These are phyloP conservation scores for Raffaelea albimanens DNA, from an alignment of 2,329 filamentous ascomycete genomes.

Conservation along the genomic window DNA sequence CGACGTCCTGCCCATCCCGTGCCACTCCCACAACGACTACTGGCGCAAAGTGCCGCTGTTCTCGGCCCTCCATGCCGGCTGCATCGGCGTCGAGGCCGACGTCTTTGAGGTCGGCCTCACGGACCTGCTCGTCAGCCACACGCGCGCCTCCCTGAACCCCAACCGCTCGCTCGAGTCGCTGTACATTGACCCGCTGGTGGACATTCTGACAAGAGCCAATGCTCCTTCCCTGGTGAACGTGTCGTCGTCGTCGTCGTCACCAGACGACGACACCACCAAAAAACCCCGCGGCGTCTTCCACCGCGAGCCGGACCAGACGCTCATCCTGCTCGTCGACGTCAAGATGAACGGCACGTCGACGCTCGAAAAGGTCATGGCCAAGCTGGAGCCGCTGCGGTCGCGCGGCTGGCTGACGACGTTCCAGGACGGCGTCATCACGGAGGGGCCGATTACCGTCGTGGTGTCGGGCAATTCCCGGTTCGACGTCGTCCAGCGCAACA, in stretches of 20 bases:
- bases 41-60: slow-evolving; percentile 56
- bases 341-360: slow-evolving; percentile 48
- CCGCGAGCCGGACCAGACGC: slow-evolving; percentile 38
- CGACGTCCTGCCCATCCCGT: slow-evolving; percentile 21
- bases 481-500: slow-evolving; percentile 32
- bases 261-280: background rate
- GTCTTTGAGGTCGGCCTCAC: slow-evolving; percentile 47
- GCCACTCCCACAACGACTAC: slow-evolving; percentile 63
- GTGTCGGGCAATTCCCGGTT: slow-evolving; percentile 58
- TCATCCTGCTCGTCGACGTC: slow-evolving; percentile 60
- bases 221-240: slow-evolving; percentile 24
- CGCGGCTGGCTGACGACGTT: slow-evolving; percentile 47
- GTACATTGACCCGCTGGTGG: slow-evolving; percentile 55
- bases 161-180: slow-evolving; percentile 51
- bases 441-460: slow-evolving; percentile 56
- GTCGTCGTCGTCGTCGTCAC: slow-evolving; percentile 17
- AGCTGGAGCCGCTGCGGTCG: slow-evolving; percentile 49
- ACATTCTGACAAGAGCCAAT: slow-evolving; percentile 36
- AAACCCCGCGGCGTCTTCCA: slow-evolving; percentile 52
- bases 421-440: slow-evolving; percentile 30
- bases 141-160: slow-evolving; percentile 38
- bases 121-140: slow-evolving; percentile 43
- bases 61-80: slow-evolving; percentile 49
- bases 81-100: slow-evolving; percentile 58
- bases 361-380: slow-evolving; percentile 41